These are phyloP conservation scores for Fusarium illudens DNA, from an alignment of 2,329 filamentous ascomycete species.

Conservation along the genomic window DNA sequence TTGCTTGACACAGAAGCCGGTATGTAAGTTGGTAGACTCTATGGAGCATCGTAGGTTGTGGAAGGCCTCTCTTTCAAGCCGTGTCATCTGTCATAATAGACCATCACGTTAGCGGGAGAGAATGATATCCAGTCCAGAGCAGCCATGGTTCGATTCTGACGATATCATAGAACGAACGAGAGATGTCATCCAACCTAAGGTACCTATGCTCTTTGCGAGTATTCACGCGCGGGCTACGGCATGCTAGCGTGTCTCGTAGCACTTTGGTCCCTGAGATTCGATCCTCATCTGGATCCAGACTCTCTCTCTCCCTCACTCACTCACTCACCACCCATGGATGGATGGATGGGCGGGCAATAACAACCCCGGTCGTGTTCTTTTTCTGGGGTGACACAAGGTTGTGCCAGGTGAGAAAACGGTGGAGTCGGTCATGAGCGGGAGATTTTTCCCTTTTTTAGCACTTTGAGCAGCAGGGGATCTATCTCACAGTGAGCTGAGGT, in stretches of 20 bases:
- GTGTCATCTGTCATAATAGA: conserved; percentile 46
- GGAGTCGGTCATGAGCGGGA: not conserved
- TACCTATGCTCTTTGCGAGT: too few species aligned
- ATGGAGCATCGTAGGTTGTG: not conserved
- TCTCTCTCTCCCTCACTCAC: not conserved
- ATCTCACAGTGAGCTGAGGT: conserved; percentile 23
- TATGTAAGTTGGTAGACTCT: not conserved
- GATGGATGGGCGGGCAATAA: not conserved
- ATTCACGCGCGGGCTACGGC: too few species aligned
- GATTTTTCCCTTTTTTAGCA: not conserved
- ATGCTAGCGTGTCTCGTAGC: conserved; percentile 16
- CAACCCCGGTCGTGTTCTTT: not conserved
- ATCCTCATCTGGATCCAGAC: not conserved
- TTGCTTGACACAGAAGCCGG: not conserved
- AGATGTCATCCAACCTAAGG: not conserved
- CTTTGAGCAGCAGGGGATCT: conserved; percentile 8
- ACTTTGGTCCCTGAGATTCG: conserved; percentile 6
- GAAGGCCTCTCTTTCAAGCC: not conserved
- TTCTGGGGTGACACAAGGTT: conserved; percentile 8
- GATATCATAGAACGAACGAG: not conserved
- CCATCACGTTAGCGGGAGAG: conserved; percentile 36
- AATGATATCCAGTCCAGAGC: conserved; percentile 1
- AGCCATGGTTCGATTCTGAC: conserved; percentile 1
- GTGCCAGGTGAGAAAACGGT: conserved; percentile 7
- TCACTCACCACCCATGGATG: too few species aligned